Evolutionary conservation across 768 basidiomycete species (phyloP), one percentile per base, ranked within the genome.

Genomic region (Flagelloscypha sp.): DNA sequence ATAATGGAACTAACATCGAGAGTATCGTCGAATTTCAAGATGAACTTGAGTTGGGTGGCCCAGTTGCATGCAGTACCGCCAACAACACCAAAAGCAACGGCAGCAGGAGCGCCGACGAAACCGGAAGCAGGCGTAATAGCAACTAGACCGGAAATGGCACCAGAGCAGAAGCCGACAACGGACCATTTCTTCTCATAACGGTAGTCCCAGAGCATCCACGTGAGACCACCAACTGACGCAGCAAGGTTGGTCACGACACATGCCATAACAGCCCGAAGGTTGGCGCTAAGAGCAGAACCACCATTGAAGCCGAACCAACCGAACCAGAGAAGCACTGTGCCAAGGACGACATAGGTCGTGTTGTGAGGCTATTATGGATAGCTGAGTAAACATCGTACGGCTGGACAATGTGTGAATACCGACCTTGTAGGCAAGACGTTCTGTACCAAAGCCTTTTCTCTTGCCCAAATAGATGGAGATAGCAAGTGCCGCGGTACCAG

Each of bases 291-390:
- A 7, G 92, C 92, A 11, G 79, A 83, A 16, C 94, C 94, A 6
- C 93, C 93, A 57, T 92, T 92, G 71, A 92, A 92, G 2, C 87
- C 88, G 42, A 94, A 88, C 93, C 93, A 97, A 4, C 85, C 85
- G 39, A 89, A 87, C 89, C 90, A 95, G 34, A 97, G 84, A 53
- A 94, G 72, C 2, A 83, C 75, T 0, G 94, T 98, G 7, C 94
- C 94, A n/a, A 95, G 65, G 28, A 95, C 68, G 42, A 97, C 88
- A 51, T 92, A 92, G 17, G 82, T 81, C 12, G 88, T 86, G 56
- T 94, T 95, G 54, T 93, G 86, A 1, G 94, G 92, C 58, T 80
- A 9, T 9, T 27, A 27, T n/a, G n/a, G n/a, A n/a, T n/a, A n/a
- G n/a, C n/a, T n/a, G n/a, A n/a, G n/a, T n/a, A n/a, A n/a, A n/a